phyloP scores from a whole-genome alignment of 441 rosid species.

The Hypseocharis bilobata region DNA sequence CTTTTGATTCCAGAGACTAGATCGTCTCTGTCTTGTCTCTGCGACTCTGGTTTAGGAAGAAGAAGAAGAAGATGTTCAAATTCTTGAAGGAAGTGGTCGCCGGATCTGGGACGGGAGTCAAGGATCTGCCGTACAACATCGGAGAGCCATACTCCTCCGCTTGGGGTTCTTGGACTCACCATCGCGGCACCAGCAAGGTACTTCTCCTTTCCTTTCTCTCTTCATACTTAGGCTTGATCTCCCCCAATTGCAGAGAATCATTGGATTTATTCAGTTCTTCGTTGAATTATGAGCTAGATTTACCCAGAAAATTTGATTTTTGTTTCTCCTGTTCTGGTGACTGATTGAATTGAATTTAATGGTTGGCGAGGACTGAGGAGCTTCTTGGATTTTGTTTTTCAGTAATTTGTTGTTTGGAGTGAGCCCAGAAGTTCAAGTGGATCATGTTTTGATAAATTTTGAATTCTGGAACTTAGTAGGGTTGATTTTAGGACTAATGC shows the following conservation, averaged over 20 bases:
- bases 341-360: not conserved
- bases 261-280: not conserved
- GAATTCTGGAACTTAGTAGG: too few relatives aligned
- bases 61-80: slow-evolving; percentile 49
- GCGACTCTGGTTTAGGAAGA: not conserved
- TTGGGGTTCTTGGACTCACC: slow-evolving; percentile 96
- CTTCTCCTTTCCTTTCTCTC: not conserved
- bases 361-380: not conserved
- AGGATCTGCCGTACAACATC: slow-evolving; percentile 86
- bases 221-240: slow-evolving; percentile 12
- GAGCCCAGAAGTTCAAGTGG: too few relatives aligned
- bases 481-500: too few relatives aligned
- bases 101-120: slow-evolving; percentile 87
- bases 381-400: not conserved
- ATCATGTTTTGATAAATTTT: not conserved
- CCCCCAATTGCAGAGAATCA: not conserved
- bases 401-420: not conserved
- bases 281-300: too few relatives aligned
- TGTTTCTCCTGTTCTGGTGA: not conserved
- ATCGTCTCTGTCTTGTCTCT: not conserved
- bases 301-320: too few relatives aligned
- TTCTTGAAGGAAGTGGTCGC: slow-evolving; percentile 83
- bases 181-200: slow-evolving; percentile 80
- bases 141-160: slow-evolving; percentile 83
- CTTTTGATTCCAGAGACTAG: too few relatives aligned